Conservation (phyloP, 1,284 basidiomycete species). For the Xanthoconium separans region DNA sequence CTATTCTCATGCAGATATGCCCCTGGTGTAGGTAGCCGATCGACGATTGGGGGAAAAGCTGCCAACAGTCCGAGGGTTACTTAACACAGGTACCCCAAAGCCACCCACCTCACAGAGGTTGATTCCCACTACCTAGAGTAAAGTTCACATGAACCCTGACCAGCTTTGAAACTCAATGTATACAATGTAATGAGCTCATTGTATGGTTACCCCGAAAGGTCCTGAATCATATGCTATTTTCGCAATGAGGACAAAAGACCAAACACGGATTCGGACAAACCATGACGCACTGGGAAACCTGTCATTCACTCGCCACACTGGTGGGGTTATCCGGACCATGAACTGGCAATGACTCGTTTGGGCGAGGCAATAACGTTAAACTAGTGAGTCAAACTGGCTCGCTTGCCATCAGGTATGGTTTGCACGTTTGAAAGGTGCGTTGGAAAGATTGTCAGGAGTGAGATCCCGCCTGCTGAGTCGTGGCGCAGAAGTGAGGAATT, state of each 20-base stretch:
- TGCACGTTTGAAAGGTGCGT: slow-evolving; percentile 1
- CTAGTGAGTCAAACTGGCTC: neutral
- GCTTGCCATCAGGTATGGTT: neutral
- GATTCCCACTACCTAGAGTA: slow-evolving; percentile 1
- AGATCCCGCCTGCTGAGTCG: neutral
- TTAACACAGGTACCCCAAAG: neutral
- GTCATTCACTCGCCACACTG: no score
- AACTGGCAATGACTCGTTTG: slow-evolving; percentile 3
- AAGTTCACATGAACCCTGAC: neutral
- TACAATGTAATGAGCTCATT: neutral
- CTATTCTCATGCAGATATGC: slow-evolving; percentile 7
- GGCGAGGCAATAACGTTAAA: neutral
- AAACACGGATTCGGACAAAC: neutral
- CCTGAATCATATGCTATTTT: neutral
- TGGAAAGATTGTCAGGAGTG: neutral
- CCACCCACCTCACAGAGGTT: slow-evolving; percentile 4
- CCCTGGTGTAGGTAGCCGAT: neutral
- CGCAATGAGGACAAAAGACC: neutral
- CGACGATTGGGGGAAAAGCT: slow-evolving; percentile 8
- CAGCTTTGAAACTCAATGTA: neutral
- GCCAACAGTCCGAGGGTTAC: neutral
- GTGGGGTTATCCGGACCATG: slow-evolving; percentile 14
- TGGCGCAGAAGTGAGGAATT: slow-evolving; percentile 4
- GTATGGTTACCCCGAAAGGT: slow-evolving; percentile 1
- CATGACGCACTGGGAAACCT: slow-evolving; percentile 2